Percentiles rank a stretch among this genome's conserved stretches.
Evolutionary conservation across 2,329 filamentous ascomycete species (phyloP).

Genomic region (Exophiala spinifera): DNA sequence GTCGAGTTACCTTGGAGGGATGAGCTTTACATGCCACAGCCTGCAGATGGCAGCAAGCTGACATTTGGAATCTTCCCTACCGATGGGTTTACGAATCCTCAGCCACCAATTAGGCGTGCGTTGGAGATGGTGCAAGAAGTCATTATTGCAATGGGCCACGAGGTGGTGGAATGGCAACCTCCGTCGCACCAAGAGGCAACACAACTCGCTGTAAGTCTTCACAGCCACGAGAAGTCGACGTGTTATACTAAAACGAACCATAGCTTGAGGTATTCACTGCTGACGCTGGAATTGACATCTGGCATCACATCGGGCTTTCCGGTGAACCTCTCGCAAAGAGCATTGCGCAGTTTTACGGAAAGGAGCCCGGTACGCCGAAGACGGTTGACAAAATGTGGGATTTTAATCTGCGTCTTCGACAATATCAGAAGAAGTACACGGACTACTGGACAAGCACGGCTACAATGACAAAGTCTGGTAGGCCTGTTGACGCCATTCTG

Average conservation of each 20-base stretch:
- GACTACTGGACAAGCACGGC: constrained; percentile 47
- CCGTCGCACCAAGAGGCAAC: background rate
- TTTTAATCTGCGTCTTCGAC: constrained; percentile 2
- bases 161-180: constrained; percentile 7
- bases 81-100: constrained; percentile 47
- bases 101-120: constrained; percentile 54
- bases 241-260: background rate
- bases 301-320: constrained; percentile 50
- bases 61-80: constrained; percentile 50
- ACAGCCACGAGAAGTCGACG: too few species aligned
- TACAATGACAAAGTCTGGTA: background rate
- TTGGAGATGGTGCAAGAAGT: constrained; percentile 2
- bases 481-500: constrained; percentile 49
- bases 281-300: constrained; percentile 52
- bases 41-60: constrained; percentile 34
- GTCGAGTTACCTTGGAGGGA: constrained; percentile 48
- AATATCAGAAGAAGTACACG: constrained; percentile 16
- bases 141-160: constrained; percentile 43
- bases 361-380: background rate
- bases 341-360: background rate
- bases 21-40: constrained; percentile 2
- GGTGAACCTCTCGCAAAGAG: constrained; percentile 36
- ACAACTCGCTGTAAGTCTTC: background rate
- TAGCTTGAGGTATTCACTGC: constrained; percentile 28
- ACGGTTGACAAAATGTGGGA: constrained; percentile 4